These are phyloP conservation scores for Vicia villosa DNA, from an alignment of 306 rosid species.

Conservation along the genomic window DNA sequence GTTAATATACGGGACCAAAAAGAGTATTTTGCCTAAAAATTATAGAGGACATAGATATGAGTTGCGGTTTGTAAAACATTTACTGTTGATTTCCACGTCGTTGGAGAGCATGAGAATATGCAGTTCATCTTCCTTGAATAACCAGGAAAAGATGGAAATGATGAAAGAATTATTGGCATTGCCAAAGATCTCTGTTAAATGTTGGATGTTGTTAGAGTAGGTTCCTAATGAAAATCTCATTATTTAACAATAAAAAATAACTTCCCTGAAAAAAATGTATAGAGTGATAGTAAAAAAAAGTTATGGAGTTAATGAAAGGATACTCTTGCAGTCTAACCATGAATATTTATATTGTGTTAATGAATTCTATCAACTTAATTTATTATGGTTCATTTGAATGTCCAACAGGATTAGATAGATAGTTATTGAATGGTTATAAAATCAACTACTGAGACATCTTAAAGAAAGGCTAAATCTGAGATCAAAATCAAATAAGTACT, in stretches of 20 bases:
- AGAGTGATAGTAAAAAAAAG: not conserved
- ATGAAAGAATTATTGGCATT: not conserved
- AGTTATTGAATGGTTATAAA: not conserved
- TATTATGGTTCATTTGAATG: not conserved
- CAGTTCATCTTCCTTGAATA: not conserved
- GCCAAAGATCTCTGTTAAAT: not conserved
- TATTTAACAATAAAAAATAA: not conserved
- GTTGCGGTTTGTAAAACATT: not conserved
- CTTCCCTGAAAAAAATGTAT: not conserved
- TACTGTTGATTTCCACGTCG: not conserved
- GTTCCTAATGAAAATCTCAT: too few relatives aligned
- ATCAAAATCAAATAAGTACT: not conserved
- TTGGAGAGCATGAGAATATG: not conserved
- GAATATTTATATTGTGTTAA: not conserved
- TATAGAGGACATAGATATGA: not conserved
- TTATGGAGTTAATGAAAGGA: not conserved
- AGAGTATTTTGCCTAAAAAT: too few relatives aligned
- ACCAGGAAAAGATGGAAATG: not conserved
- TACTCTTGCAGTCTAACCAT: not conserved
- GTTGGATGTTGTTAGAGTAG: not conserved
- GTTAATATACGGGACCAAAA: too few relatives aligned
- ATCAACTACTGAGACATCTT: not conserved
- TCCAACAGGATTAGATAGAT: not conserved
- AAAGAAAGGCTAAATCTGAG: not conserved
- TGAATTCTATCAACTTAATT: not conserved